phyloP scores from a whole-genome alignment of 495 filamentous ascomycete genomes.

The Cudoniella acicularis region DNA sequence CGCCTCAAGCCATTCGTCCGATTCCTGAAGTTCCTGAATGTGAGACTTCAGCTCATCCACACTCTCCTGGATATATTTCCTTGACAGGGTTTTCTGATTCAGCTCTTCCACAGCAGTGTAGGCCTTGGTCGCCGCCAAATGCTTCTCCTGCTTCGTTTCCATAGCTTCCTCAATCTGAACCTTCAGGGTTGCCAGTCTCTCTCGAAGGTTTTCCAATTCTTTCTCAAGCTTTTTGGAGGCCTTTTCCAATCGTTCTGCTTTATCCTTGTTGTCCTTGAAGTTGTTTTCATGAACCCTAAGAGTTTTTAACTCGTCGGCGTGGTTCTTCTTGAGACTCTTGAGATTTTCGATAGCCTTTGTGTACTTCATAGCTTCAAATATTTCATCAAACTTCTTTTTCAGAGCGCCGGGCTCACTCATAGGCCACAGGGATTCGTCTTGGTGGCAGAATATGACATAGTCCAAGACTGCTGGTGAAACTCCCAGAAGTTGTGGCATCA shows the following conservation, averaged over 20 bases:
- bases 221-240: conserved; percentile 57
- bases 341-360: conserved; percentile 96
- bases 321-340: conserved; percentile 75
- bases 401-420: conserved; percentile 83
- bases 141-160: conserved; percentile 40
- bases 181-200: conserved; percentile 52
- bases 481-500: conserved; percentile 83
- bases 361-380: conserved; percentile 95
- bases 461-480: conserved; percentile 89
- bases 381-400: conserved; percentile 95
- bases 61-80: conserved; percentile 50
- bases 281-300: conserved; percentile 69
- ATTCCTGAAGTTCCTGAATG: conserved; percentile 70
- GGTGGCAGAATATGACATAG: conserved; percentile 96
- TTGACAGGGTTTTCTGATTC: conserved; percentile 69
- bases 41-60: conserved; percentile 65
- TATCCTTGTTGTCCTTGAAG: conserved; percentile 82
- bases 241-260: conserved; percentile 67
- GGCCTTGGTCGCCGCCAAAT: conserved; percentile 41
- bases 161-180: conserved; percentile 49
- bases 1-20: conserved; percentile 72
- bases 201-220: conserved; percentile 68
- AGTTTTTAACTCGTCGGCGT: conserved; percentile 68
- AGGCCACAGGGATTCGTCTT: conserved; percentile 96
- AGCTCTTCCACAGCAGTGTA: conserved; percentile 60